Evolutionary conservation across 805 yeast species (phyloP).

Genomic region (Ogataea methanolica): DNA sequence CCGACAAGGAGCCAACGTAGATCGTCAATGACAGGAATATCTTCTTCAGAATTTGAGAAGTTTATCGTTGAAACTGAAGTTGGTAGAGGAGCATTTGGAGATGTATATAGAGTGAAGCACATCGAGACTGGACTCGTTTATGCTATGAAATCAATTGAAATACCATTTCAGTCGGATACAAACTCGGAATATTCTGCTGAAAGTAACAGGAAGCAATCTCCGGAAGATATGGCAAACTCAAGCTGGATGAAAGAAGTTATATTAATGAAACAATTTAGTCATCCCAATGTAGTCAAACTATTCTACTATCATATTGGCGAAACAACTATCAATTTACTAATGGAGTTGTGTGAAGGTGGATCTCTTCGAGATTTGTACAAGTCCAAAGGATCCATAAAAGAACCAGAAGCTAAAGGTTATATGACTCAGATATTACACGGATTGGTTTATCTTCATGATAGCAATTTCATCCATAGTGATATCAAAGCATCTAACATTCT

Average conservation of each 20-base stretch:
- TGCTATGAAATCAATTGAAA: constrained; percentile 25
- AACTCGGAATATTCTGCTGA: no score
- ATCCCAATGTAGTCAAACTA: constrained; percentile 63
- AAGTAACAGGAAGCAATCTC: no score
- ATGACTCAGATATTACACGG: constrained; percentile 56
- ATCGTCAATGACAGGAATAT: constrained; percentile 13
- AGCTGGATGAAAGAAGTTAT: constrained; percentile 62
- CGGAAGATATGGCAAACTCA: not conserved
- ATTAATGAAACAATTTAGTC: constrained; percentile 57
- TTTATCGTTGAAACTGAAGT: constrained; percentile 56
- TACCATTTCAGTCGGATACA: not conserved
- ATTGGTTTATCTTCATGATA: constrained; percentile 59
- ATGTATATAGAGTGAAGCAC: constrained; percentile 49
- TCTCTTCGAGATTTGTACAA: constrained; percentile 53
- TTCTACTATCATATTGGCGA: constrained; percentile 61
- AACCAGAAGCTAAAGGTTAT: constrained; percentile 43
- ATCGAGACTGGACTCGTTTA: constrained; percentile 6
- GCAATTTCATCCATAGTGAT: constrained; percentile 74
- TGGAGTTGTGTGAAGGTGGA: constrained; percentile 66
- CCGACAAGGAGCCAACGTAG: not conserved
- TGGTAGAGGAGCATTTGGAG: constrained; percentile 91
- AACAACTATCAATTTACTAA: constrained; percentile 48
- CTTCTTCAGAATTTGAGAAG: constrained; percentile 26
- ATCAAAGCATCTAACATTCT: constrained; percentile 73
- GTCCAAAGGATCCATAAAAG: constrained; percentile 51